Conservation (phyloP, 495 filamentous ascomycete genomes). For the Cairneyella variabilis region DNA sequence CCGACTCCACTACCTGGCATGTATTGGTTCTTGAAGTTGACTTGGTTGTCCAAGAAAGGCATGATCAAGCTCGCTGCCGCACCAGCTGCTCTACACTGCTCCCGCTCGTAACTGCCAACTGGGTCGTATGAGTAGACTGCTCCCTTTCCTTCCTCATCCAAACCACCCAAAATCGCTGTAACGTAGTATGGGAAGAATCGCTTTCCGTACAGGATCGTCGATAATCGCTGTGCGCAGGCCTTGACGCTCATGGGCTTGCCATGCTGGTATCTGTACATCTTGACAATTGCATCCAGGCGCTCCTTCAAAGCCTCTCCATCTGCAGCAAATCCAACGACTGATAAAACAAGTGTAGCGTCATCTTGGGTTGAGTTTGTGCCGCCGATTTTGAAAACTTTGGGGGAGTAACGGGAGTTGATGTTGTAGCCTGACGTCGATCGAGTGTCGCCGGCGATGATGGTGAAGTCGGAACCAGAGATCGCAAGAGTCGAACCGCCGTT, state of each 20-base stretch:
- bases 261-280: conserved; percentile 96
- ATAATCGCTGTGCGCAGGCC: conserved; percentile 88
- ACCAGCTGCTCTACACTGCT: conserved; percentile 91
- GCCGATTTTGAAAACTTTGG: conserved; percentile 96
- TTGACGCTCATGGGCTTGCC: conserved; percentile 88
- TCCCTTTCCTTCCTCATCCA: conserved; percentile 93
- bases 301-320: conserved; percentile 90
- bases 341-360: conserved; percentile 79
- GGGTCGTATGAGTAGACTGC: conserved; percentile 97
- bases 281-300: conserved; percentile 83
- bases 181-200: conserved; percentile 99
- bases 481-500: conserved; percentile 96
- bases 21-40: conserved; percentile 99
- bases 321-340: conserved; percentile 92
- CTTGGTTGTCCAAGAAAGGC: conserved; percentile 98
- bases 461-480: conserved; percentile 89
- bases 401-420: conserved; percentile 92
- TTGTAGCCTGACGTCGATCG: conserved; percentile 93
- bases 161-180: conserved; percentile 82
- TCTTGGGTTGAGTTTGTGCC: conserved; percentile 79
- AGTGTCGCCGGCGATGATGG: conserved; percentile 94
- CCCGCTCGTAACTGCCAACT: conserved; percentile 92
- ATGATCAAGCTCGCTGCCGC: conserved; percentile 97
- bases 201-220: conserved; percentile 92
- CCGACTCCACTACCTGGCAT: conserved; percentile 82